These are phyloP conservation scores for Cladosporium austrohemisphaericum DNA, from an alignment of 2,329 filamentous ascomycete genomes.

Conservation along the genomic window DNA sequence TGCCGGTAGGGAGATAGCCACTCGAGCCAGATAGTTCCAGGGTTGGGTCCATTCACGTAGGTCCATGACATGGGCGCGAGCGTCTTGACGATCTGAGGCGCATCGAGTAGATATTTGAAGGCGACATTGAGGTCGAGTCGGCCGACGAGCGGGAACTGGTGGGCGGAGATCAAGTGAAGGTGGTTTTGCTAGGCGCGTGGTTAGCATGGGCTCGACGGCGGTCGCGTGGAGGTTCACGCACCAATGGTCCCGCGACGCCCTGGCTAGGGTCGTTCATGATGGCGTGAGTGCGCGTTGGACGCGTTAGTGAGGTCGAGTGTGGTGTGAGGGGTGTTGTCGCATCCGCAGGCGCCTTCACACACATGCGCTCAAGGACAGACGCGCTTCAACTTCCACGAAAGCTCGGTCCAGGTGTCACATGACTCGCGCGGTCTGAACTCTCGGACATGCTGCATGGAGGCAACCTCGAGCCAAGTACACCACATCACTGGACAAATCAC, in stretches of 20 bases:
- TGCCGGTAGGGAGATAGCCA: slow-evolving; percentile 79
- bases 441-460: no score
- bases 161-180: slow-evolving; percentile 82
- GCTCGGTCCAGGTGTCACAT: slow-evolving; percentile 3
- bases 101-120: slow-evolving; percentile 76
- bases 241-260: slow-evolving; percentile 45
- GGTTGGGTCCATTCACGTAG: slow-evolving; percentile 75
- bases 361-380: not conserved
- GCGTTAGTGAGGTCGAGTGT: not conserved
- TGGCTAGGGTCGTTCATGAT: slow-evolving; percentile 45
- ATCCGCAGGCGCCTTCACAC: not conserved
- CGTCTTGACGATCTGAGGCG: slow-evolving; percentile 80
- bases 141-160: slow-evolving; percentile 71
- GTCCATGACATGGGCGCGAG: slow-evolving; percentile 88
- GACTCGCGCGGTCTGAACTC: slow-evolving; percentile 1
- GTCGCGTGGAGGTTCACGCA: slow-evolving; percentile 24
- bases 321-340: slow-evolving; percentile 1
- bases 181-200: slow-evolving; percentile 66
- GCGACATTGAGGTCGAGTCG: slow-evolving; percentile 72
- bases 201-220: slow-evolving; percentile 12
- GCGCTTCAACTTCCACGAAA: not conserved
- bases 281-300: not conserved
- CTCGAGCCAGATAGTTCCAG: slow-evolving; percentile 77
- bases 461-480: no score
- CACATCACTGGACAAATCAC: not conserved